These are phyloP conservation scores for Sanguinoderma infundibulare DNA, from an alignment of 1,284 basidiomycete species.

Conservation along the genomic window DNA sequence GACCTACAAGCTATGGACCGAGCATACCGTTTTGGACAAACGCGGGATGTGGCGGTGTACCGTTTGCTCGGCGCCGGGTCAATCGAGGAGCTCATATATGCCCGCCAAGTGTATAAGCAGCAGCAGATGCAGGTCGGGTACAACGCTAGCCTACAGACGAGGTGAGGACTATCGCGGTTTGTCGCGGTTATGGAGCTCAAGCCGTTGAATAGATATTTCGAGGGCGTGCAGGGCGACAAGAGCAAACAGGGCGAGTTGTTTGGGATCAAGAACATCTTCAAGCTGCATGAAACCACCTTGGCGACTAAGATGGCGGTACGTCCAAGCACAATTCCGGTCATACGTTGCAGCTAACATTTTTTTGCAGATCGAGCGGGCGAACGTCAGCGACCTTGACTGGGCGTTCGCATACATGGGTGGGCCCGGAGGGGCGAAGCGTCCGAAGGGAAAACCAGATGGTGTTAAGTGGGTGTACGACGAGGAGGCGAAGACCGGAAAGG, in stretches of 20 bases:
- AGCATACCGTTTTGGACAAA: constrained; percentile 89
- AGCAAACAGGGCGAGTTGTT: constrained; percentile 80
- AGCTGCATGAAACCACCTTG: constrained; percentile 72
- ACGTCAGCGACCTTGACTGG: constrained; percentile 76
- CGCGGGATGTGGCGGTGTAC: constrained; percentile 84
- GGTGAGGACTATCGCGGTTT: constrained; percentile 41
- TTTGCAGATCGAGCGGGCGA: constrained; percentile 74
- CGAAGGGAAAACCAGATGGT: constrained; percentile 34
- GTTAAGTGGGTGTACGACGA: constrained; percentile 52
- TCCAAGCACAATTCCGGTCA: not conserved
- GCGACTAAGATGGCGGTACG: constrained; percentile 75
- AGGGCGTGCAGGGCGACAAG: constrained; percentile 80
- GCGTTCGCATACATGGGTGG: constrained; percentile 68
- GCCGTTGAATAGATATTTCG: constrained; percentile 65
- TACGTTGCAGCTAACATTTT: not conserved
- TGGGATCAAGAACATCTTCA: constrained; percentile 83
- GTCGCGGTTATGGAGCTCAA: not conserved
- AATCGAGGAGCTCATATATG: constrained; percentile 85
- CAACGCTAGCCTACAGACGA: constrained; percentile 78
- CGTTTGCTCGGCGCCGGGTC: constrained; percentile 86
- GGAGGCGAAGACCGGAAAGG: constrained; percentile 53
- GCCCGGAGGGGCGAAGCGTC: constrained; percentile 37
- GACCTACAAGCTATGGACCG: constrained; percentile 90
- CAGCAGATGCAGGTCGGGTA: constrained; percentile 90
- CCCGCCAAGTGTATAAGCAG: constrained; percentile 87